These are phyloP conservation scores for Boletus mariae DNA, from an alignment of 1,284 basidiomycete species.

Conservation along the genomic window DNA sequence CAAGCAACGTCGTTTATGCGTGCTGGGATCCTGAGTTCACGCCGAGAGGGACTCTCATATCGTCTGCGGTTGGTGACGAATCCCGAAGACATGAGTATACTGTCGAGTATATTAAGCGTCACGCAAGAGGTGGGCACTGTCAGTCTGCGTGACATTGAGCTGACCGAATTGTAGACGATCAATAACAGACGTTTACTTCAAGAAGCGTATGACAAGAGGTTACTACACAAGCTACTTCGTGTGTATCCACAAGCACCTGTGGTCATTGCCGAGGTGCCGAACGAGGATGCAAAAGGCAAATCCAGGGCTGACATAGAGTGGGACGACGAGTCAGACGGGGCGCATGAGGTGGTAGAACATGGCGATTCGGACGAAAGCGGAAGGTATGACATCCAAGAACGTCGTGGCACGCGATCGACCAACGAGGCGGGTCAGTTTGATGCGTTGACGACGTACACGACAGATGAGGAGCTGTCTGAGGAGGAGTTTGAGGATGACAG, in stretches of 20 bases:
- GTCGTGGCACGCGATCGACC: conserved; percentile 2
- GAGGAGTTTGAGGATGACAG: conserved; percentile 12
- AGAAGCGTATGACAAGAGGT: conserved; percentile 63
- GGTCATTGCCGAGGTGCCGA: conserved; percentile 22
- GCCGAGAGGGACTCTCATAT: conserved; percentile 45
- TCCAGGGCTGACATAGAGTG: conserved; percentile 27
- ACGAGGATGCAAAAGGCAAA: conserved; percentile 8
- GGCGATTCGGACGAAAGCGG: conserved; percentile 25
- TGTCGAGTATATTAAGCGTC: conserved; percentile 78
- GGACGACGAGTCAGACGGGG: conserved; percentile 33
- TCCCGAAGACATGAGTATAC: conserved; percentile 72
- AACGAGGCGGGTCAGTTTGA: conserved; percentile 7
- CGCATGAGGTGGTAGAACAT: conserved; percentile 2
- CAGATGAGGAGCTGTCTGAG: conserved; percentile 28
- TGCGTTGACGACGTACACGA: conserved; percentile 22
- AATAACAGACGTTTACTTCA: conserved; percentile 67
- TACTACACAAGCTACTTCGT: conserved; percentile 60
- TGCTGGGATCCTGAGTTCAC: conserved; percentile 55
- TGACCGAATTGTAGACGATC: conserved; percentile 49
- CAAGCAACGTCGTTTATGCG: conserved; percentile 62
- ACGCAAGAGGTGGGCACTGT: conserved; percentile 66
- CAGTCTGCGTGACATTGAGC: background rate
- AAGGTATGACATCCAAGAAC: conserved; percentile 28
- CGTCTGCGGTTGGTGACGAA: conserved; percentile 45
- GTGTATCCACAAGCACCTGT: conserved; percentile 37